Evolutionary conservation across 208 protist species (phyloP), one percentile per base, ranked within the genome.

Genomic region (Cochliopodium minus): DNA sequence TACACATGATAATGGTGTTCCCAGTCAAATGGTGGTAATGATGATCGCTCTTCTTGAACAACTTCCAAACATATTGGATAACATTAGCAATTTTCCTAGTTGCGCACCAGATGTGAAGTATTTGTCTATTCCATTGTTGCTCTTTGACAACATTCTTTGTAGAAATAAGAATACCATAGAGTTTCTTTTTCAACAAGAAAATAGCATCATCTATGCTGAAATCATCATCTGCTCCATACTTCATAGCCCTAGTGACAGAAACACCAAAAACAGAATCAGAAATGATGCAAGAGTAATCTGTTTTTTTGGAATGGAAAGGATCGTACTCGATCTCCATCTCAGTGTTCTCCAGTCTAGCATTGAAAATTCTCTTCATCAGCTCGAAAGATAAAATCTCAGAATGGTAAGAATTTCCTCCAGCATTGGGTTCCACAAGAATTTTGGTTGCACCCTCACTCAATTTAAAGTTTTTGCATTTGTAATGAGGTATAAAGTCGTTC

Each of bases 261-360:
- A 76, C 71, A 20, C 71, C 71, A 55, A 77, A 34, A 13, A 39
- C 46, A 10, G 49, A n/a, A 2, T 38, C 52, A 1, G 62, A 2
- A 9, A 74, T 60, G 3, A 43, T 39, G 0, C 62, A 29, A 9
- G 64, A 64, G 47, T 71, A 76, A 61, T 76, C 71, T 11, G 71
- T 77, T 4, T 68, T 76, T 52, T 75, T 75, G 4, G 40, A 54
- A 20, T 38, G 13, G 23, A 47, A 35, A 13, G 25, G 10, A 0
- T 20, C 25, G 29, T 76, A 76, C 2, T 74, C 13, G 17, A 77
- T 74, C 23, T 76, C 61, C 30, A 68, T 77, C 35, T 76, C 71
- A 11, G 71, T 76, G 20, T 49, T 64, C 1, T 33, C 32, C 2
- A 76, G 38, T 26, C 35, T 9, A 0, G 71, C 71, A 33, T 48